Evolutionary conservation across 2,329 filamentous ascomycete species (phyloP), one percentile per base, ranked within the genome.

Genomic region (Fusarium tanahbumbuense): DNA sequence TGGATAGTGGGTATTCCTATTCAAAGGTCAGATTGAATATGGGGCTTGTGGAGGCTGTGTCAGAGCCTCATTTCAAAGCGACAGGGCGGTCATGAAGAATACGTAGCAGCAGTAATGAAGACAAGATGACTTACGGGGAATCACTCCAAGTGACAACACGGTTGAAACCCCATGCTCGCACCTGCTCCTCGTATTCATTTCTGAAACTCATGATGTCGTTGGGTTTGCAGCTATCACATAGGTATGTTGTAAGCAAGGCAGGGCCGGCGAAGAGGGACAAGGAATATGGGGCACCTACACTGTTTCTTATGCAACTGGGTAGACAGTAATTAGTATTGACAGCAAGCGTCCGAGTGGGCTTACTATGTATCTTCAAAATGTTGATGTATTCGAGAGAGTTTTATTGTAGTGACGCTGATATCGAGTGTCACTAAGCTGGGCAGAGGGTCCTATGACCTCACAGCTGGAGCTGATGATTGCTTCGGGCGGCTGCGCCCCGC

Each of bases 121-220:
- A 18, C 5, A 10, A 12, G 13, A 11, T 32, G 28, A 85, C 88
- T 77, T 85, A 92, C 90, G 89, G 88, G 23, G 83, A 81, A 78
- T 93, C 91, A 10, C 86, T 89, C 91, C 91, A 93, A 5, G 90
- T 92, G 69, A 92, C 92, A 75, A 92, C 90, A 52, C 89, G 83
- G 5, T 77, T 71, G 76, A 93, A 93, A 3, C 91, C 91, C 91
- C 91, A 93, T 3, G 86, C 87, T 37, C 84, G 84, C 27, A 93
- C 91, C 74, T 91, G 82, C 52, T 82, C 80, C 77, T 93, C 90
- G 40, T 75, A 72, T 40, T 75, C 64, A 25, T 65, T 73, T 27
- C 61, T 67, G 42, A 71, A 70, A 58, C 67, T 71, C 78, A 79
- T 80, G 48, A 61, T 68, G 48, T 15, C 22, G 47, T 20, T n/a